These are phyloP conservation scores for Naganishia antarctica DNA, from an alignment of 768 basidiomycete genomes.

Conservation along the genomic window DNA sequence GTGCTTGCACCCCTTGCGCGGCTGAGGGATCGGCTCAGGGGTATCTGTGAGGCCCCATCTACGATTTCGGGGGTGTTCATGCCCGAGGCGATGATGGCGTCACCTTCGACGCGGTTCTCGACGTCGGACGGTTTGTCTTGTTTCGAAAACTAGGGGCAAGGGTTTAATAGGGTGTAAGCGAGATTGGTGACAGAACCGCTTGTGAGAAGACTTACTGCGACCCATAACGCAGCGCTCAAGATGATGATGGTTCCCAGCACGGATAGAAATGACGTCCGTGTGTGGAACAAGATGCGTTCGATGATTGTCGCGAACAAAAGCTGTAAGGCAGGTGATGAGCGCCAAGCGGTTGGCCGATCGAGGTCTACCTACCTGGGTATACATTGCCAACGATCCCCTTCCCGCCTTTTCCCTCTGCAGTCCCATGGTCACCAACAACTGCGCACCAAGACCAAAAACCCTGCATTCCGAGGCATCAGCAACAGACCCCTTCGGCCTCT, in stretches of 20 bases:
- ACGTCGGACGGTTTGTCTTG: constrained; percentile 20
- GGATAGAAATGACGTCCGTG: constrained; percentile 59
- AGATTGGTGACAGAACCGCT: no score
- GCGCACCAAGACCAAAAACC: constrained; percentile 51
- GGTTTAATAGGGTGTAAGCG: not conserved
- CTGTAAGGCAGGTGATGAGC: constrained; percentile 41
- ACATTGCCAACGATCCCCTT: constrained; percentile 61
- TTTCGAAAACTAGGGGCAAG: constrained; percentile 11
- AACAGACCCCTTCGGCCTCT: not conserved
- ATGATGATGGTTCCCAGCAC: constrained; percentile 64
- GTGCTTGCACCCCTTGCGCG: not conserved
- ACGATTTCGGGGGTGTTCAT: constrained; percentile 10
- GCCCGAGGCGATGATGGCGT: not conserved
- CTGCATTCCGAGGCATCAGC: constrained; percentile 33
- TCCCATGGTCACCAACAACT: constrained; percentile 60
- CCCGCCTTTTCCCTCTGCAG: constrained; percentile 64
- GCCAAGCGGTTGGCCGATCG: not conserved
- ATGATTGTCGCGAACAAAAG: constrained; percentile 66
- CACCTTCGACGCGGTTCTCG: not conserved
- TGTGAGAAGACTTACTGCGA: constrained; percentile 55
- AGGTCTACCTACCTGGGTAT: constrained; percentile 54
- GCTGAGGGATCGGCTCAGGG: constrained; percentile 1
- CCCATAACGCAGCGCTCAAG: constrained; percentile 60
- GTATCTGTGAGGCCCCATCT: constrained; percentile 7
- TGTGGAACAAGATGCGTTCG: constrained; percentile 64